A percentile compares a stretch with the other conserved stretches of the same genome.
These are phyloP conservation scores for Salix koriyanagi DNA, from an alignment of 345 rosid species.

Conservation along the genomic window DNA sequence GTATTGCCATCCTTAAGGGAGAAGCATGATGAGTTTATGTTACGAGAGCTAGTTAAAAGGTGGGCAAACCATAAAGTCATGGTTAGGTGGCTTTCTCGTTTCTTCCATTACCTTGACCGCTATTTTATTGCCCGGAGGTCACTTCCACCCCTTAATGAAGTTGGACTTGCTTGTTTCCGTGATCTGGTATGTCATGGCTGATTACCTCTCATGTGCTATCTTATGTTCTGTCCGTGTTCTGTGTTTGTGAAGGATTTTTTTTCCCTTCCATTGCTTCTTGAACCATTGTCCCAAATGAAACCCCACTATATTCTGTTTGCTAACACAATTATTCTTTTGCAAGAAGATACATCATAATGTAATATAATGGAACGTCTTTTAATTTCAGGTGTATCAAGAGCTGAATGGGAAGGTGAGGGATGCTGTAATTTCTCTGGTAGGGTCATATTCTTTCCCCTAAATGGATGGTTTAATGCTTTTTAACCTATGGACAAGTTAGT, in stretches of 20 bases:
- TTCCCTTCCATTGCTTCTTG: not conserved
- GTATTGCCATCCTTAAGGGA: slow-evolving; percentile 43
- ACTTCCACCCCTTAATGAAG: slow-evolving; percentile 41
- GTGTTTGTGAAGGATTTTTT: not conserved
- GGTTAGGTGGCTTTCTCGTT: slow-evolving; percentile 52
- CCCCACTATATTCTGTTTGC: not conserved
- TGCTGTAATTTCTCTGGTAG: slow-evolving; percentile 35
- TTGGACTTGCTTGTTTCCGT: slow-evolving; percentile 38
- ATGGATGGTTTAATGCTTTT: not conserved
- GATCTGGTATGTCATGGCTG: slow-evolving; percentile 22
- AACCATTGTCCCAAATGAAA: not conserved
- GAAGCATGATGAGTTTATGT: slow-evolving; percentile 45
- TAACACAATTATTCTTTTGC: not conserved
- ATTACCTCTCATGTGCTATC: not conserved
- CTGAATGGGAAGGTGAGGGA: slow-evolving; percentile 29
- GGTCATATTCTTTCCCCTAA: not conserved
- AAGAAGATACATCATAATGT: not conserved
- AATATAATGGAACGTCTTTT: not conserved
- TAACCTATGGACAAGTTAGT: not conserved
- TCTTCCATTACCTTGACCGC: slow-evolving; percentile 52
- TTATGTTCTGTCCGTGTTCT: not conserved
- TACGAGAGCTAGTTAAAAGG: slow-evolving; percentile 49
- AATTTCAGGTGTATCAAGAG: slow-evolving; percentile 32
- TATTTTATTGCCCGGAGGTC: slow-evolving; percentile 35
- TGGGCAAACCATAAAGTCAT: slow-evolving; percentile 51